These are phyloP conservation scores for Mycena amicta DNA, from an alignment of 768 basidiomycete genomes.

Conservation along the genomic window DNA sequence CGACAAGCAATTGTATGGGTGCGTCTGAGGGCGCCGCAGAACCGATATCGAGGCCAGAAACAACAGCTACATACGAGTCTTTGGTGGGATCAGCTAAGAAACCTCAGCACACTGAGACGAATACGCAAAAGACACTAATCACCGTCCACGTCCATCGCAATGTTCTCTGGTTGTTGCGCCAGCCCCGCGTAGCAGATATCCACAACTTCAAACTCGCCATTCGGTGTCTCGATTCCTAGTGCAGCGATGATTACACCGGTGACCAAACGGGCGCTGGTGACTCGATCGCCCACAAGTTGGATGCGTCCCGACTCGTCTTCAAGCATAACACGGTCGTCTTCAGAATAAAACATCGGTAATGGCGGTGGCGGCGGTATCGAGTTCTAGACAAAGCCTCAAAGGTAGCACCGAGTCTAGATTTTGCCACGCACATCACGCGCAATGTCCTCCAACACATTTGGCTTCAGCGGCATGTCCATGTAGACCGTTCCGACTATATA, in stretches of 20 bases:
- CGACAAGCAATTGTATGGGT: constrained; percentile 83
- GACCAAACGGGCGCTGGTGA: constrained; percentile 67
- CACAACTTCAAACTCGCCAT: constrained; percentile 91
- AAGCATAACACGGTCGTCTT: constrained; percentile 80
- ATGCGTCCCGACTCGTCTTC: constrained; percentile 98
- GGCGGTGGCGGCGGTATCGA: constrained; percentile 86
- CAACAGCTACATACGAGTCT: constrained; percentile 81
- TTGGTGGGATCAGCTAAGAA: constrained; percentile 21
- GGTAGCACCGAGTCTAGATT: constrained; percentile 1
- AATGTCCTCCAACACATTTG: constrained; percentile 95
- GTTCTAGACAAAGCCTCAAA: constrained; percentile 53
- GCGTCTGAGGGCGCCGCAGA: constrained; percentile 62
- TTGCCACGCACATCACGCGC: constrained; percentile 77
- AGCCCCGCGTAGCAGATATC: constrained; percentile 86
- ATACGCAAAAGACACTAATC: constrained; percentile 26
- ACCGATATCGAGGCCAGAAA: constrained; percentile 86
- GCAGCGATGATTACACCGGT: constrained; percentile 92
- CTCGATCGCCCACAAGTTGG: constrained; percentile 74
- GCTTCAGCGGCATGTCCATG: constrained; percentile 98
- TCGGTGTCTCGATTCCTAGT: constrained; percentile 85
- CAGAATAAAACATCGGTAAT: constrained; percentile 71
- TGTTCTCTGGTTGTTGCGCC: constrained; percentile 58
- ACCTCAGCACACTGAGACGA: constrained; percentile 1
- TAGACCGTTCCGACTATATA: constrained; percentile 95
- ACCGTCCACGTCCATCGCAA: constrained; percentile 76